A percentile compares a stretch with the other conserved stretches of the same genome.
Conservation (phyloP, 2,329 filamentous ascomycete species). For the Diplodia corticola region DNA sequence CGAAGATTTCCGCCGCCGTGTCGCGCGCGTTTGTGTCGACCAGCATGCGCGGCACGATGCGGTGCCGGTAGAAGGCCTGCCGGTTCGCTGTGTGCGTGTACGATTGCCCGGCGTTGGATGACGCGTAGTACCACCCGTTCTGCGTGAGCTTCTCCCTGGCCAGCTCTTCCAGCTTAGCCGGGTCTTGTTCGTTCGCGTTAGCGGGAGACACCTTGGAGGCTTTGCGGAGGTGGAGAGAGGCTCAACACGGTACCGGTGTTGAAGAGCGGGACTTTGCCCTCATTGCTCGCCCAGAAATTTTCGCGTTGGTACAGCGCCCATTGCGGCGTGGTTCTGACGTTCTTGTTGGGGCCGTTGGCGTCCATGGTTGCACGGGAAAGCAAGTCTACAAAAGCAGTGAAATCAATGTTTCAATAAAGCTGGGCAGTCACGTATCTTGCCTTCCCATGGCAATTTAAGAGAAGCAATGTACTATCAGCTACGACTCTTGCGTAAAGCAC, state of each 20-base stretch:
- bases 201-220: not conserved
- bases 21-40: constrained; percentile 62
- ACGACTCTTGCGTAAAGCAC: not conserved
- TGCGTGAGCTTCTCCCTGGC: constrained; percentile 58
- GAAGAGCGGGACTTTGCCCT: constrained; percentile 52
- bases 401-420: not conserved
- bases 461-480: not conserved
- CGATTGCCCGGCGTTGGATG: constrained; percentile 58
- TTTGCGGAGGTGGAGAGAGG: not conserved
- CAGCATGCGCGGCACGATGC: constrained; percentile 62
- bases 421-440: not conserved
- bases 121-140: constrained; percentile 61
- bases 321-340: constrained; percentile 53
- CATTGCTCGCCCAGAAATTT: constrained; percentile 56
- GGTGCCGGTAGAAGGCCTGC: constrained; percentile 64
- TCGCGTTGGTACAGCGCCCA: constrained; percentile 58
- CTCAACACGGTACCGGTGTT: constrained; percentile 47
- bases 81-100: constrained; percentile 59
- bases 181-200: constrained; percentile 45
- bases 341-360: constrained; percentile 54
- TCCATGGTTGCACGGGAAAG: constrained; percentile 42
- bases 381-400: not conserved
- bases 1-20: constrained; percentile 59
- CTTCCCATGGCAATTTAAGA: not conserved
- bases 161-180: constrained; percentile 59